Conservation (phyloP, 2,329 filamentous ascomycete species). For the Neurospora sp. region DNA sequence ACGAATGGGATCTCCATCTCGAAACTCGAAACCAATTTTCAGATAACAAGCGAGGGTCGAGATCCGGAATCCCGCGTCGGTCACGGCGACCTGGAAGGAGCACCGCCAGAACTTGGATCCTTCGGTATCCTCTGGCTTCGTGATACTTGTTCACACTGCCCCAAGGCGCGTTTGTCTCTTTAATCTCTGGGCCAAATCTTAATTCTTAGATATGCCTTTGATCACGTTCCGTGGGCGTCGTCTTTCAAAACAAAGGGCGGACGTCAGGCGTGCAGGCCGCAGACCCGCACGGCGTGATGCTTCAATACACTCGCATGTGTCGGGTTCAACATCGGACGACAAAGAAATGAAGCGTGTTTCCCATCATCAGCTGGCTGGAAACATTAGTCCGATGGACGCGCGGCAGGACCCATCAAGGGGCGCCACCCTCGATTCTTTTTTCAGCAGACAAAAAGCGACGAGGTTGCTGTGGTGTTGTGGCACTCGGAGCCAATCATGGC, state of each 20-base stretch:
- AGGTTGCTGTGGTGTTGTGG: neutral
- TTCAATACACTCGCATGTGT: neutral
- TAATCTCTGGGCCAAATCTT: neutral
- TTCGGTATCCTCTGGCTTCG: neutral
- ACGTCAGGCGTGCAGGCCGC: neutral
- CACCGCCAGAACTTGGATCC: neutral
- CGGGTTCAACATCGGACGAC: neutral
- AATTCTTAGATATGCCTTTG: neutral
- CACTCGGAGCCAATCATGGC: neutral
- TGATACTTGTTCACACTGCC: neutral
- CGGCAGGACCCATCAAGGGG: neutral
- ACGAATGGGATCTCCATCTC: neutral
- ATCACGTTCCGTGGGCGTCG: neutral
- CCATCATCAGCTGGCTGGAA: neutral
- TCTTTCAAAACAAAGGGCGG: neutral
- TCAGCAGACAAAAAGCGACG: neutral
- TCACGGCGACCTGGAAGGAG: neutral
- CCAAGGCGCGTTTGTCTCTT: neutral
- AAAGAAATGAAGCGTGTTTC: neutral
- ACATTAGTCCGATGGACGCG: neutral
- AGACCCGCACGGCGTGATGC: neutral
- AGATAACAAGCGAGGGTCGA: neutral
- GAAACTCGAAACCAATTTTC: neutral
- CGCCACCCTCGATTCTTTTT: neutral
- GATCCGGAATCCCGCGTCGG: neutral